These are phyloP conservation scores for Aspergillus brasiliensis DNA, from an alignment of 2,329 filamentous ascomycete genomes.

Conservation along the genomic window DNA sequence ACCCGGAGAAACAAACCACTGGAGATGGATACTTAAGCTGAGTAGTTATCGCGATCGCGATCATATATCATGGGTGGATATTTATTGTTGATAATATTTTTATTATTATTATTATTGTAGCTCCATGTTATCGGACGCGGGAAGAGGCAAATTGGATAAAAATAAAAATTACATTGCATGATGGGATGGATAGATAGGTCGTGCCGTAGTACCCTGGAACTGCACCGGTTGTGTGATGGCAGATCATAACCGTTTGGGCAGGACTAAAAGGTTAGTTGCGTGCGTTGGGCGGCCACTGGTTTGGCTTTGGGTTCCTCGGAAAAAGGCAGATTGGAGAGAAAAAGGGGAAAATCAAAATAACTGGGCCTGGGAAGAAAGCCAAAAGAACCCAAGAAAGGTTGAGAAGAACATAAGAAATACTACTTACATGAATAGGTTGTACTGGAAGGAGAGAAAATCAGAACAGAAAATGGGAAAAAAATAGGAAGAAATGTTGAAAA, in stretches of 20 bases:
- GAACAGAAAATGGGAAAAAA: too few relatives aligned
- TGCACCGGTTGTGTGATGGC: conserved; percentile 13
- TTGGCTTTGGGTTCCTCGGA: not conserved
- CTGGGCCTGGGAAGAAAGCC: not conserved
- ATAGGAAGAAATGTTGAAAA: not conserved
- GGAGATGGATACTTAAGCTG: too few relatives aligned
- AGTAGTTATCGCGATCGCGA: too few relatives aligned
- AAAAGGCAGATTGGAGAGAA: not conserved
- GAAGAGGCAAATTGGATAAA: not conserved
- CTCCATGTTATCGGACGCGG: not conserved
- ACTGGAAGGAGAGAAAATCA: too few relatives aligned
- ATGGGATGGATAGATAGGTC: not conserved
- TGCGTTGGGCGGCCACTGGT: not conserved
- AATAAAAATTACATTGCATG: not conserved
- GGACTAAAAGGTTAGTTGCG: conserved; percentile 15
- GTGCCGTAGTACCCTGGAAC: not conserved
- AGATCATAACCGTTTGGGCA: conserved; percentile 19
- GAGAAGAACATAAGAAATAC: not conserved
- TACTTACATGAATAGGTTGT: not conserved
- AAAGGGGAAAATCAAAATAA: conserved; percentile 1
- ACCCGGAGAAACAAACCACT: too few relatives aligned
- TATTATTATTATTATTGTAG: too few relatives aligned
- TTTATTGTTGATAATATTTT: too few relatives aligned
- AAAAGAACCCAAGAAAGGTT: not conserved
- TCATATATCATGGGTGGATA: too few relatives aligned